Conservation (phyloP, 129 eudicot genomes). For the Deinandra increscens region DNA sequence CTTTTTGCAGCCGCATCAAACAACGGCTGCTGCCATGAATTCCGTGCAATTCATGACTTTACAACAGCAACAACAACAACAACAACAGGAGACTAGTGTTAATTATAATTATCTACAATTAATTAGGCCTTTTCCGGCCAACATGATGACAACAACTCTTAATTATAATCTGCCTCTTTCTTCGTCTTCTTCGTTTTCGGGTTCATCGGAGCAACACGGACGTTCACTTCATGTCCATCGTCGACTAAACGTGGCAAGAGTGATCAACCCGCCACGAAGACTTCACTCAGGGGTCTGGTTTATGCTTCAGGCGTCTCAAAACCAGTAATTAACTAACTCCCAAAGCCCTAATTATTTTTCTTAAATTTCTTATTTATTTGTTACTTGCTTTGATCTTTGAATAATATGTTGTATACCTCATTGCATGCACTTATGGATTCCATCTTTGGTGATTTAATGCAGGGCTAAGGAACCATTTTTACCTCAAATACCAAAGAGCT, state of each 20-base stretch:
- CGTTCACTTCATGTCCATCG: slow-evolving; percentile 28
- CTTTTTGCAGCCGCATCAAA: slow-evolving; percentile 28
- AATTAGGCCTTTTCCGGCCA: slow-evolving; percentile 40
- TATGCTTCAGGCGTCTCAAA: slow-evolving; percentile 63
- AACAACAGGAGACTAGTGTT: slow-evolving; percentile 22
- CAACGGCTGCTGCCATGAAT: slow-evolving; percentile 11
- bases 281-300: slow-evolving; percentile 80
- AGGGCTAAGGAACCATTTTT: slow-evolving; percentile 76
- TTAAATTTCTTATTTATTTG: not conserved
- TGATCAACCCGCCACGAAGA: slow-evolving; percentile 67
- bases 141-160: slow-evolving; percentile 22
- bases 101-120: slow-evolving; percentile 26
- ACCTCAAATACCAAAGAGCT: slow-evolving; percentile 89
- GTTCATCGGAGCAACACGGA: slow-evolving; percentile 22
- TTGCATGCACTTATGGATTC: slow-evolving; percentile 16
- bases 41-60: slow-evolving; percentile 21
- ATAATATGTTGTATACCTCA: not conserved
- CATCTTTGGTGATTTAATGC: slow-evolving; percentile 16
- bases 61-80: slow-evolving; percentile 2
- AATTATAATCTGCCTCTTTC: slow-evolving; percentile 17
- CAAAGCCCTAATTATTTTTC: slow-evolving; percentile 1
- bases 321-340: slow-evolving; percentile 48
- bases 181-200: slow-evolving; percentile 32
- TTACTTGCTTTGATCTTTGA: not conserved
- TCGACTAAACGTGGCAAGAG: slow-evolving; percentile 36